These are phyloP conservation scores for Pseudofabraea citricarpa DNA, from an alignment of 2,329 filamentous ascomycete species.

Conservation along the genomic window DNA sequence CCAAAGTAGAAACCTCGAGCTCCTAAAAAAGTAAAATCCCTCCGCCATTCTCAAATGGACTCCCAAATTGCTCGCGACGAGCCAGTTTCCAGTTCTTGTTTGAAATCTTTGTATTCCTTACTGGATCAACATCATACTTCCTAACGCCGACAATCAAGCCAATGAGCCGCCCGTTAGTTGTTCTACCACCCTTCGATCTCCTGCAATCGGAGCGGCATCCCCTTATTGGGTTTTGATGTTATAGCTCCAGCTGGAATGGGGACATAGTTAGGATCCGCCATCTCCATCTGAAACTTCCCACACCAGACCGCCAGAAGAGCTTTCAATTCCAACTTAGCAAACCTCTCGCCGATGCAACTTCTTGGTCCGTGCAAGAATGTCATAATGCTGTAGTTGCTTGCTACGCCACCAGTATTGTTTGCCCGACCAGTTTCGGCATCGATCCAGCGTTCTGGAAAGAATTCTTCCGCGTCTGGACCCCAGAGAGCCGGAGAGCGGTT, in stretches of 20 bases:
- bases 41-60: no score
- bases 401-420: slow-evolving; percentile 57
- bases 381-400: slow-evolving; percentile 71
- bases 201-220: slow-evolving; percentile 19
- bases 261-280: slow-evolving; percentile 16
- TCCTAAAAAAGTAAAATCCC: no score
- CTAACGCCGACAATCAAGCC: no score
- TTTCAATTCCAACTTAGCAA: slow-evolving; percentile 79
- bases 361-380: slow-evolving; percentile 83
- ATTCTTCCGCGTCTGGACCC: slow-evolving; percentile 69
- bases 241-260: slow-evolving; percentile 17
- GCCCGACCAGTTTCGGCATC: slow-evolving; percentile 24
- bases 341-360: slow-evolving; percentile 76
- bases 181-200: slow-evolving; percentile 17
- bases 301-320: slow-evolving; percentile 53
- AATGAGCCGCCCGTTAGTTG: no score
- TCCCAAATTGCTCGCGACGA: no score
- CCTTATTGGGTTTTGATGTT: slow-evolving; percentile 21
- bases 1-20: no score
- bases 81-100: no score
- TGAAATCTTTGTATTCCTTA: no score
- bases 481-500: slow-evolving; percentile 68
- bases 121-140: no score
- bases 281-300: slow-evolving; percentile 15
- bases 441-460: slow-evolving; percentile 73